A percentile compares a stretch with the other conserved stretches of the same genome.
phyloP scores from a whole-genome alignment of 2,329 filamentous ascomycete genomes.

The Dactylellina drechsleri region DNA sequence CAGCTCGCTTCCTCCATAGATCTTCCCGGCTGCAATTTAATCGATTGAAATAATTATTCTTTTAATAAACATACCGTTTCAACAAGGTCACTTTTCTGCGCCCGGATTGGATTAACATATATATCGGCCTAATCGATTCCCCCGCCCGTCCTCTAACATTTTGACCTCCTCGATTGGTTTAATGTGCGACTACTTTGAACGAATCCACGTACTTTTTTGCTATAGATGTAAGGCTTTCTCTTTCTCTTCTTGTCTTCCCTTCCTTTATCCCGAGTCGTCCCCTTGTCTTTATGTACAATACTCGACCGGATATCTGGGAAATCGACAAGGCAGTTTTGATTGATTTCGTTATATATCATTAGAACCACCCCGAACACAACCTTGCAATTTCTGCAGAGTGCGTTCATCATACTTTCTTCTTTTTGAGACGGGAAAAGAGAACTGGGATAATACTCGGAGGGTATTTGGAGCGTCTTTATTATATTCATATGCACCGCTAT shows the following conservation, averaged over 20 bases:
- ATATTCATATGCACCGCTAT: background rate
- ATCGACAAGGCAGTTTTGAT: slow-evolving; percentile 13
- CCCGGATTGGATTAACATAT: slow-evolving; percentile 33
- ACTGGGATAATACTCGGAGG: slow-evolving; percentile 30
- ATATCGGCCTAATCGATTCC: slow-evolving; percentile 40
- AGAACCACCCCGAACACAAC: slow-evolving; percentile 42
- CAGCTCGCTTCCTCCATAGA: slow-evolving; percentile 45
- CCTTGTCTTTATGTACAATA: slow-evolving; percentile 13
- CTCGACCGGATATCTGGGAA: slow-evolving; percentile 20
- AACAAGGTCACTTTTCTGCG: slow-evolving; percentile 20
- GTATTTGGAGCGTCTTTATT: slow-evolving; percentile 4
- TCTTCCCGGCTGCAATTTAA: slow-evolving; percentile 4
- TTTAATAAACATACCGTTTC: slow-evolving; percentile 46
- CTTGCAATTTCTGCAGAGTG: slow-evolving; percentile 51
- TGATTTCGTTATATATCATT: slow-evolving; percentile 41
- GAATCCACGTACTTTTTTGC: slow-evolving; percentile 27
- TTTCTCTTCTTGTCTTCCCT: background rate
- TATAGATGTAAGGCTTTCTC: slow-evolving; percentile 42
- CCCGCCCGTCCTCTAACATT: slow-evolving; percentile 33
- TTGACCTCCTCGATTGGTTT: slow-evolving; percentile 50
- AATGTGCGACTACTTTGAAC: slow-evolving; percentile 26
- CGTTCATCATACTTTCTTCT: slow-evolving; percentile 53
- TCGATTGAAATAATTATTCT: slow-evolving; percentile 26
- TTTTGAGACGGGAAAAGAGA: background rate
- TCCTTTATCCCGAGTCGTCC: slow-evolving; percentile 8